Conservation (phyloP, 257 asterid genomes). For the Cinchona pubescens region DNA sequence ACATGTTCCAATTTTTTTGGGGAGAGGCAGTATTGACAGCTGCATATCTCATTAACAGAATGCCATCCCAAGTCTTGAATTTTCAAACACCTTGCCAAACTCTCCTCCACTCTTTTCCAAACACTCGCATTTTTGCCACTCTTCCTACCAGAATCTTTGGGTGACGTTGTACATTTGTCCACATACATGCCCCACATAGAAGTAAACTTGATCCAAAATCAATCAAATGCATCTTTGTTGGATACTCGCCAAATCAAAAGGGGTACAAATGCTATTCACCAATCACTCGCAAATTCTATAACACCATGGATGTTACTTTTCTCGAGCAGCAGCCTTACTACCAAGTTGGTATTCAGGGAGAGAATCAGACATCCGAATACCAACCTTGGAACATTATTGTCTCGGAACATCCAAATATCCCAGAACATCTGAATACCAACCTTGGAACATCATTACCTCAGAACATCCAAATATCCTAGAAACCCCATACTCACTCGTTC, state of each 20-base stretch:
- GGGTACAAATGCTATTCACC: constrained; percentile 22
- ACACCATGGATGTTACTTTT: constrained; percentile 10
- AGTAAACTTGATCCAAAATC: constrained; percentile 14
- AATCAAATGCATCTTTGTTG: background rate
- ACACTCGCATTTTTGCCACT: background rate
- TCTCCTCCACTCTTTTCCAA: background rate
- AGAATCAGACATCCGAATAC: constrained; percentile 9
- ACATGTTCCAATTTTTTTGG: background rate
- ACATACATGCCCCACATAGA: background rate
- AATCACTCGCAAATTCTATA: background rate
- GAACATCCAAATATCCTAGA: no score
- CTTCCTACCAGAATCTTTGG: background rate
- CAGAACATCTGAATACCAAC: background rate
- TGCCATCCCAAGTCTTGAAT: constrained; percentile 3
- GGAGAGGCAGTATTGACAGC: background rate
- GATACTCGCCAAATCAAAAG: constrained; percentile 7
- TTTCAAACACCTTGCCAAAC: constrained; percentile 3
- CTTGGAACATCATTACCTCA: background rate
- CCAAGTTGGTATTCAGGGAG: background rate
- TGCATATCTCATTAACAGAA: constrained; percentile 3
- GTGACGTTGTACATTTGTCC: background rate
- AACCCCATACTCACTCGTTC: no score
- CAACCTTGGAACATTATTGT: background rate
- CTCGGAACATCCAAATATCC: no score
- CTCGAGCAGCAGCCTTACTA: constrained; percentile 10